These are phyloP conservation scores for Fusarium sp. DNA, from an alignment of 2,329 filamentous ascomycete genomes.

Conservation along the genomic window DNA sequence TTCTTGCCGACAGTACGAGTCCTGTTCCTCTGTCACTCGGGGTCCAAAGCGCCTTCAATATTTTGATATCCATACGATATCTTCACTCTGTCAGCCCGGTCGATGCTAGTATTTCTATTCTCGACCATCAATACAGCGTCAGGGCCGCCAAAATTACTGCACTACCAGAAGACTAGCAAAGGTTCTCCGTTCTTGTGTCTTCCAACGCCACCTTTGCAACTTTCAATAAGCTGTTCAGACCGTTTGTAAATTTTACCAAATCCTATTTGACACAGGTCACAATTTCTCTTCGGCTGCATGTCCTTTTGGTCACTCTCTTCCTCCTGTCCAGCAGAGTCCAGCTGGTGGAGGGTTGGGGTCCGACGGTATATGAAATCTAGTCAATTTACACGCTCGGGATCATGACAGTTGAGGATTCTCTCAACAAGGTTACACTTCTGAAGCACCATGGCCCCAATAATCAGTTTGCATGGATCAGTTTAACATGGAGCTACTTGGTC, in stretches of 20 bases:
- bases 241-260: no score
- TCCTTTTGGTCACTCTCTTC: neutral
- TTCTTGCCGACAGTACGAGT: no score
- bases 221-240: no score
- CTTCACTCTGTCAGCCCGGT: neutral
- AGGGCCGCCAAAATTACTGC: no score
- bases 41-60: neutral
- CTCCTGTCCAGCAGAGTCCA: neutral
- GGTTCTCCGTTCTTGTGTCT: no score
- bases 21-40: no score
- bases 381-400: neutral
- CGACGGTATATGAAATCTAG: neutral
- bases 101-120: neutral
- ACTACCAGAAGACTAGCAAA: no score
- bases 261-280: no score
- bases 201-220: no score
- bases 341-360: neutral
- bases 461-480: neutral
- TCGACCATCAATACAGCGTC: neutral
- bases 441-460: accelerated
- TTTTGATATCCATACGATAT: neutral
- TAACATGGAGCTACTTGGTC: neutral
- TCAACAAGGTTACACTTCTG: neutral
- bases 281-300: neutral
- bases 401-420: neutral